Evolutionary conservation across 176 grass and related monocot genomes (phyloP).

Genomic region (Alopecurus myosuroides): DNA sequence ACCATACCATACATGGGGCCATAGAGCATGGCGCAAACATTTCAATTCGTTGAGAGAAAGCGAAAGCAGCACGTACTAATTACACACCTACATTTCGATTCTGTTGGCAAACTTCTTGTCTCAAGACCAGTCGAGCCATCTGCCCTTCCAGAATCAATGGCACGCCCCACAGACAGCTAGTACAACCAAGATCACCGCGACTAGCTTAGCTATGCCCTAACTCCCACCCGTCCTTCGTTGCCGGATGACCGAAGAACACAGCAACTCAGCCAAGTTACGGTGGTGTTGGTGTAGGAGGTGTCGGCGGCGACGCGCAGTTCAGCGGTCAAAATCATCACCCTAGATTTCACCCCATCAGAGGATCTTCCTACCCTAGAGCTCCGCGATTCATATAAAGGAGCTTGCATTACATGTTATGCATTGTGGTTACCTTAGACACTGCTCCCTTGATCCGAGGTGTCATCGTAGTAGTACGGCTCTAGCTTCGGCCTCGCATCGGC

Average conservation of each 20-base stretch:
- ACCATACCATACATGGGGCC: not conserved
- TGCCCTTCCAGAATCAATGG: slow-evolving; percentile 21
- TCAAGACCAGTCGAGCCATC: not conserved
- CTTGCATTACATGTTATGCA: not conserved
- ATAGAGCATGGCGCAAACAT: slow-evolving; percentile 7
- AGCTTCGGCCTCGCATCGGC: slow-evolving; percentile 15
- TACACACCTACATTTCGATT: slow-evolving; percentile 29
- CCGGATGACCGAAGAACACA: not conserved
- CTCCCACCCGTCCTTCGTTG: not conserved
- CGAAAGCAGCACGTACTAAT: slow-evolving; percentile 9
- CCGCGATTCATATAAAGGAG: not conserved
- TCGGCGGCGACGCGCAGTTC: not conserved
- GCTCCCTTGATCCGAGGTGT: slow-evolving; percentile 48
- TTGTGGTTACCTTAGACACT: slow-evolving; percentile 1
- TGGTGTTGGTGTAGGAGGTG: not conserved
- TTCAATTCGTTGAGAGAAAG: not conserved
- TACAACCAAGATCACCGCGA: slow-evolving; percentile 21
- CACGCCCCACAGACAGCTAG: slow-evolving; percentile 3
- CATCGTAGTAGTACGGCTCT: slow-evolving; percentile 53
- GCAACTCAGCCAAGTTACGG: not conserved
- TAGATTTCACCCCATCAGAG: not conserved
- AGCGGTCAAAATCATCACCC: not conserved
- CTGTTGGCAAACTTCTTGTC: not conserved
- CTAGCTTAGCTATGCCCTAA: not conserved
- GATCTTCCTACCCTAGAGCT: slow-evolving; percentile 7